phyloP scores from a whole-genome alignment of 257 asterid genomes.

The Jaltomata sinuosa region DNA sequence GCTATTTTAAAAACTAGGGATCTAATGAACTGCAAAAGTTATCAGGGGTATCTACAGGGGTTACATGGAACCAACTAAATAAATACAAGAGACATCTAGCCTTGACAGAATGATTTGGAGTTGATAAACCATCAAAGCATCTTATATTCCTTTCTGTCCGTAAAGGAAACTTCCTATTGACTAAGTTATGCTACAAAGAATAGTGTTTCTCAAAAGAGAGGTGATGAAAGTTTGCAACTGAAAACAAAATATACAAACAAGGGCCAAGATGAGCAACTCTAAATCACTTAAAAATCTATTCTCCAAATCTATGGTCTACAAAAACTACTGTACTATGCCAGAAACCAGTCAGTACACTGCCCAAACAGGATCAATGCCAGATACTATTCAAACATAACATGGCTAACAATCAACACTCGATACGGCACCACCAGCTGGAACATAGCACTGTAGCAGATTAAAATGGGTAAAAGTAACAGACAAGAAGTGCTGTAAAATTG shows the following conservation, averaged over 20 bases:
- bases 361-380: neutral
- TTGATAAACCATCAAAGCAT: neutral
- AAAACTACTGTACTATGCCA: neutral
- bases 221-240: neutral
- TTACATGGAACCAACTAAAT: neutral
- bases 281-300: neutral
- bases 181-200: neutral
- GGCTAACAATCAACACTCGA: neutral
- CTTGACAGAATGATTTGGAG: neutral
- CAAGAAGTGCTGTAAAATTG: neutral
- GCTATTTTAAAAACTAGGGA: neutral
- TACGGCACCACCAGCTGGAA: neutral
- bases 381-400: neutral
- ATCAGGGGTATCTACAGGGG: neutral
- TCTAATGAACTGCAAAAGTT: neutral
- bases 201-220: neutral
- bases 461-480: neutral
- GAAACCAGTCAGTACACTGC: neutral
- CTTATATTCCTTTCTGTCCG: neutral
- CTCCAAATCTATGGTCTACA: neutral
- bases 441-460: neutral
- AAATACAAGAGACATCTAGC: neutral
- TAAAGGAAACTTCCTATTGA: neutral
- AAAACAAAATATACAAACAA: neutral
- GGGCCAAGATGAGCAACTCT: neutral